Base-by-base conservation (phyloP, 306 rosid species). In the Biancaea sappan region DNA sequence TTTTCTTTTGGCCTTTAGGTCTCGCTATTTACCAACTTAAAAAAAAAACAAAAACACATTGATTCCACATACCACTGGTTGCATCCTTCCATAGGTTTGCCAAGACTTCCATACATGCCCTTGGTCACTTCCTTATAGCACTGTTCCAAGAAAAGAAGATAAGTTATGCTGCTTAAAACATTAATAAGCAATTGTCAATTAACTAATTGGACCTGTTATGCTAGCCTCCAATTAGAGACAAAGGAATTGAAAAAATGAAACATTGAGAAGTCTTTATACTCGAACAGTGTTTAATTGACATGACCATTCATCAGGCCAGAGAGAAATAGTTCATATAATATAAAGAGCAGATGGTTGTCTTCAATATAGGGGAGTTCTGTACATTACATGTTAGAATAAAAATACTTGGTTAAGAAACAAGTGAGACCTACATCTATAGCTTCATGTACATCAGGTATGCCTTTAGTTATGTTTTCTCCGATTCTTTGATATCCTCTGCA, bases 381-480 rank as follows among this genome's bases (percentile, higher is more conserved):
- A n/a, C n/a, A n/a, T n/a, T n/a, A n/a, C n/a, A n/a, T n/a, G n/a
- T 41, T 10, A 72, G 50, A 66, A 74, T 61, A 77, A 44, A 61
- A 26, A 51, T 61, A 59, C 35, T 21, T 28, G 13, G 75, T 56
- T 9, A 71, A 67, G 76, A 13, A 61, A 48, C 35, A 14, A 64
- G 31, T 22, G 47, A 61, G 73, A 85, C 96, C 62, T 86, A 89
- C 98, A 78, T 94, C 98, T 60, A 94, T 90, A 18, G 99, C 97
- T 84, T 94, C 99, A 47, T 94, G 99, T 78, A 91, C 83, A 79
- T 92, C 99, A 5, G 91, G 96, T 35, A 77, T 82, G 48, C 92
- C 99, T 87, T 88, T 54, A 8, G 97, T 94, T 62, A 94, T 74
- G 70, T 94, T 92, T 75, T 90, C 91, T 80, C 99, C 93, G 18